Percentiles rank a stretch among this genome's conserved stretches.
Evolutionary conservation across 1,284 basidiomycete genomes (phyloP).

Genomic region (Ganoderma boninense): DNA sequence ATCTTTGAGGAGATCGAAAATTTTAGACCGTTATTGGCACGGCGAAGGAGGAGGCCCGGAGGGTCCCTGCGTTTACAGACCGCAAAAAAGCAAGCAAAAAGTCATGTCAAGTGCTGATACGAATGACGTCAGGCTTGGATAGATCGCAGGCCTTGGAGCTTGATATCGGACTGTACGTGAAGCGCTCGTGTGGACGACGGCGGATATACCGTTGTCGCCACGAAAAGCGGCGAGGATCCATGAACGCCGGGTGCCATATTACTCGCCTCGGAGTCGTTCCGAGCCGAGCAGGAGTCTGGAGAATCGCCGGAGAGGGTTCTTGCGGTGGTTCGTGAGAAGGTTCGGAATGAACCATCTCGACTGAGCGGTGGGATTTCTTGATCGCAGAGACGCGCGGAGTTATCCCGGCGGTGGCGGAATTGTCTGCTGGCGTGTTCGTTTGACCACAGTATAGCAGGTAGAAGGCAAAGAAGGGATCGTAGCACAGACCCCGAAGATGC

Average conservation of each 20-base stretch:
- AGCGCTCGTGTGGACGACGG: not conserved
- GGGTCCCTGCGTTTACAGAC: not conserved
- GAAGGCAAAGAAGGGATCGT: not conserved
- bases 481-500: not conserved
- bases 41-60: not conserved
- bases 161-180: not conserved
- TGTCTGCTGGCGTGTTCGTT: not conserved
- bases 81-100: not conserved
- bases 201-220: not conserved
- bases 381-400: constrained; percentile 2
- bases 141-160: not conserved
- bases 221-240: not conserved
- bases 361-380: not conserved
- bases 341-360: not conserved
- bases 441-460: not conserved
- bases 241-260: not conserved
- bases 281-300: not conserved
- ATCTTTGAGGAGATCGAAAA: no score
- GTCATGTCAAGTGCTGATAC: not conserved
- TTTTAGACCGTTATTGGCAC: no score
- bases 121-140: not conserved
- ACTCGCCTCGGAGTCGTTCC: no score
- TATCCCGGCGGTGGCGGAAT: constrained; percentile 2
- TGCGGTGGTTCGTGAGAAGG: not conserved
- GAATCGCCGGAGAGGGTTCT: not conserved